phyloP scores from a whole-genome alignment of 1,139 yeast species.

The Sugiyamaella japonica region DNA sequence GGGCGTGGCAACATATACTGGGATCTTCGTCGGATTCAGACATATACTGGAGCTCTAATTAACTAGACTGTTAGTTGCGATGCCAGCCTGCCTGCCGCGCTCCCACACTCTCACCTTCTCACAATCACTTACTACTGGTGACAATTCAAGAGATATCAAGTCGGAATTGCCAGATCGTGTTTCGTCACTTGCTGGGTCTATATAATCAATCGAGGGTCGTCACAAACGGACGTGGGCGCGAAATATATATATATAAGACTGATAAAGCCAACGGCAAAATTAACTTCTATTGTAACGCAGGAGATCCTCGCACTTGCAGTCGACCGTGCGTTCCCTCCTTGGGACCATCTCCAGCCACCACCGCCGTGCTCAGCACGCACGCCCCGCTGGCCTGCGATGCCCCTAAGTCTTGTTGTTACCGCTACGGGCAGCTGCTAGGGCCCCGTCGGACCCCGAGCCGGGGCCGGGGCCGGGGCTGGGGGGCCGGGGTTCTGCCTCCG shows the following conservation, averaged over 20 bases:
- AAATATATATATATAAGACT: not conserved
- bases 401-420: not conserved
- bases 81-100: too few species aligned
- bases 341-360: constrained; percentile 10
- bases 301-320: not conserved
- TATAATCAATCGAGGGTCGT: not conserved
- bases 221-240: too few species aligned
- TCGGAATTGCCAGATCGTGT: not conserved
- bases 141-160: too few species aligned
- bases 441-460: not conserved
- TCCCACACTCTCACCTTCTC: too few species aligned
- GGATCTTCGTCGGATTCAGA: constrained; percentile 26
- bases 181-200: not conserved
- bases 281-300: not conserved
- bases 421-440: not conserved
- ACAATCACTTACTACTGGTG: too few species aligned
- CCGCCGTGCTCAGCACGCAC: not conserved
- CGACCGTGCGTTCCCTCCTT: not conserved
- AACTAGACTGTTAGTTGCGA: too few species aligned
- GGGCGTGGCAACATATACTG: constrained; percentile 26
- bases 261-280: not conserved
- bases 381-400: not conserved
- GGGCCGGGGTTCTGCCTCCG: not conserved
- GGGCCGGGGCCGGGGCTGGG: not conserved
- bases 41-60: constrained; percentile 18